Evolutionary conservation across 1,284 basidiomycete species (phyloP), one percentile per base, ranked within the genome.

Genomic region (Papiliotrema terrestris): DNA sequence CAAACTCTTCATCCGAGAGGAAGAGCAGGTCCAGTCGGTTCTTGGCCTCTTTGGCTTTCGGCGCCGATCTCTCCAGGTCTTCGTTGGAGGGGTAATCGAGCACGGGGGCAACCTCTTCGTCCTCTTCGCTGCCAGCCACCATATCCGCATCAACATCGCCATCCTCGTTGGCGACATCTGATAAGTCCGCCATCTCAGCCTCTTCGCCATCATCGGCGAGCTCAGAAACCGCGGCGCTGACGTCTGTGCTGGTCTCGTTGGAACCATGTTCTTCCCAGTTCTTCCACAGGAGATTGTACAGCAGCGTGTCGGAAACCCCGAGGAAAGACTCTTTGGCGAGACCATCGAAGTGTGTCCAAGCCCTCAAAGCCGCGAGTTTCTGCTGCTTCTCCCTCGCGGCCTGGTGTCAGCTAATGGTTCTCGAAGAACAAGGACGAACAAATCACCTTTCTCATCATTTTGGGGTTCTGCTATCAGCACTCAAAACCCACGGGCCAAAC

Each of bases 311-410:
- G 17, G 45, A 41, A 29, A 91, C 75, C 63, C 85, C 86, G 63
- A 87, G 42, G 57, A 71, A 62, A 2, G 68, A 66, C 1, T 59
- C 32, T 25, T 56, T 43, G 2, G 65, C 57, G 41, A 57, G 63
- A 1, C 62, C 58, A 56, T 81, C 86, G 69, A 93, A 84, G 69
- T 98, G 94, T 17, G 82, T 86, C 93, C 93, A 98, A 66, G 89
- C 84, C 54, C 86, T 86, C 36, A 98, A 80, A 1, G 89, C 83
- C 2, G 89, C 88, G 14, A 98, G 83, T 57, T 84, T 89, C 3
- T 81, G 82, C 62, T 85, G 85, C 77, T 88, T 88, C 68, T 86
- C 88, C 64, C 82, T 81, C 52, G 84, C 72, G 59, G 86, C 84
- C 88, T 91, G 60, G 22, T 22, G 38, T 57, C 39, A 60, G 52